These are phyloP conservation scores for Candida freyschussii DNA, from an alignment of 1,139 yeast genomes.

Conservation along the genomic window DNA sequence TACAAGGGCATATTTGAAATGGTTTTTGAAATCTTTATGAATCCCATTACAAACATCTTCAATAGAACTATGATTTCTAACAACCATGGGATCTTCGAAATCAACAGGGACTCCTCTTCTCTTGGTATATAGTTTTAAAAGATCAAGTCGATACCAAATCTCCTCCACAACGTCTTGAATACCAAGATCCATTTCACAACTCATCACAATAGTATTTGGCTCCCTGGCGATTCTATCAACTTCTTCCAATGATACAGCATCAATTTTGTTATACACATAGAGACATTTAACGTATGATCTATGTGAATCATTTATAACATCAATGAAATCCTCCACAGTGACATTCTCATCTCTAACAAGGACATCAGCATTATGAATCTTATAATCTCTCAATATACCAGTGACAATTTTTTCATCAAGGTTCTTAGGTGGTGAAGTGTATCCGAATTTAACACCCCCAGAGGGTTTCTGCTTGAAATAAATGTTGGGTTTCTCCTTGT, in stretches of 20 bases:
- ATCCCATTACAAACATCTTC: slow-evolving; percentile 89
- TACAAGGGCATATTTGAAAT: slow-evolving; percentile 88
- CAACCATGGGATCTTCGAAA: slow-evolving; percentile 87
- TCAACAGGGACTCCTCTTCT: slow-evolving; percentile 78
- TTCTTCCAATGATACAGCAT: slow-evolving; percentile 92
- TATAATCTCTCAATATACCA: slow-evolving; percentile 77
- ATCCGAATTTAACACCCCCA: slow-evolving; percentile 86
- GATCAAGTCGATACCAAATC: slow-evolving; percentile 83
- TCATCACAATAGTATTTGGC: slow-evolving; percentile 90
- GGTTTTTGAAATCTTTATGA: slow-evolving; percentile 88
- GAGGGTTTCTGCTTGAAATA: slow-evolving; percentile 74
- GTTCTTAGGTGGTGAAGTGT: slow-evolving; percentile 75
- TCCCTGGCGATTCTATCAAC: slow-evolving; percentile 87
- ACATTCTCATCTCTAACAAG: slow-evolving; percentile 82
- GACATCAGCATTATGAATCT: slow-evolving; percentile 90
- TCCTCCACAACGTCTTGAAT: slow-evolving; percentile 84
- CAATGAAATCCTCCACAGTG: slow-evolving; percentile 92
- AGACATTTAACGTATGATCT: slow-evolving; percentile 87
- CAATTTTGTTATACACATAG: slow-evolving; percentile 91
- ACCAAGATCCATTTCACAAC: slow-evolving; percentile 85
- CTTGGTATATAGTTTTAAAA: slow-evolving; percentile 82
- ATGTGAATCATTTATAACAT: slow-evolving; percentile 81
- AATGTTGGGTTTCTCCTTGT: slow-evolving; percentile 77
- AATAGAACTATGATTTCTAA: slow-evolving; percentile 70
- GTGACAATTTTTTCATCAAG: slow-evolving; percentile 77